A percentile compares a stretch with the other conserved stretches of the same genome.
Conservation (phyloP, 2,329 filamentous ascomycete genomes). For the Hirsutella thompsonii region DNA sequence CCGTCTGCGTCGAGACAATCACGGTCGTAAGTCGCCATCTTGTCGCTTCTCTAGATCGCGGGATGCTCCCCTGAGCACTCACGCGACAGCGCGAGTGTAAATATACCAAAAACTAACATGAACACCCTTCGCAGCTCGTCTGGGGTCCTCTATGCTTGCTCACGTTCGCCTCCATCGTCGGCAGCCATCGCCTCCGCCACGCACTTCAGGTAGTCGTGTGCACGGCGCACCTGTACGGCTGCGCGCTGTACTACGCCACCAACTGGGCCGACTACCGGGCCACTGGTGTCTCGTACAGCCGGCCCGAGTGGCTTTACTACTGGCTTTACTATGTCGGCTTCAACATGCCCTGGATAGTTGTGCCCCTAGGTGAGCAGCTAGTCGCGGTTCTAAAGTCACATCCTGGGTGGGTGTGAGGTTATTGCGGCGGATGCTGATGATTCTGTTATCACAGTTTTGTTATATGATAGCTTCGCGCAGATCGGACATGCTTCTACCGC, state of each 20-base stretch:
- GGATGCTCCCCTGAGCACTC: no score
- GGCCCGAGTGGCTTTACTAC: conserved; percentile 48
- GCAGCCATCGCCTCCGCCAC: conserved; percentile 31
- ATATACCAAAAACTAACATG: background rate
- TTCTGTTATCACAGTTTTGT: conserved; percentile 10
- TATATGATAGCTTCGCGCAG: conserved; percentile 18
- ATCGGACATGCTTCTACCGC: conserved; percentile 14
- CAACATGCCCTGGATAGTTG: conserved; percentile 46
- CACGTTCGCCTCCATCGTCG: conserved; percentile 31
- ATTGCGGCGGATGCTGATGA: conserved; percentile 5
- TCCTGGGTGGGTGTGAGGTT: no score
- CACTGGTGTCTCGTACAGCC: conserved; percentile 34
- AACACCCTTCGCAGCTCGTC: conserved; percentile 24
- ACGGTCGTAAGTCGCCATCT: conserved; percentile 50
- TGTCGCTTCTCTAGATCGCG: no score
- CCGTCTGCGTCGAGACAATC: conserved; percentile 76
- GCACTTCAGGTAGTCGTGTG: conserved; percentile 37
- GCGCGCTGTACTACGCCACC: conserved; percentile 50
- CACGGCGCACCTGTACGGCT: conserved; percentile 45
- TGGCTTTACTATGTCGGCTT: conserved; percentile 52
- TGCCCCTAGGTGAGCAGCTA: conserved; percentile 35
- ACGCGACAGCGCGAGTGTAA: no score
- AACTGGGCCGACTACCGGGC: conserved; percentile 34
- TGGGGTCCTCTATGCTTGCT: conserved; percentile 48
- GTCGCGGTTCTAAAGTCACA: no score